phyloP scores from a whole-genome alignment of 345 rosid species.

The Iberis pinnata region DNA sequence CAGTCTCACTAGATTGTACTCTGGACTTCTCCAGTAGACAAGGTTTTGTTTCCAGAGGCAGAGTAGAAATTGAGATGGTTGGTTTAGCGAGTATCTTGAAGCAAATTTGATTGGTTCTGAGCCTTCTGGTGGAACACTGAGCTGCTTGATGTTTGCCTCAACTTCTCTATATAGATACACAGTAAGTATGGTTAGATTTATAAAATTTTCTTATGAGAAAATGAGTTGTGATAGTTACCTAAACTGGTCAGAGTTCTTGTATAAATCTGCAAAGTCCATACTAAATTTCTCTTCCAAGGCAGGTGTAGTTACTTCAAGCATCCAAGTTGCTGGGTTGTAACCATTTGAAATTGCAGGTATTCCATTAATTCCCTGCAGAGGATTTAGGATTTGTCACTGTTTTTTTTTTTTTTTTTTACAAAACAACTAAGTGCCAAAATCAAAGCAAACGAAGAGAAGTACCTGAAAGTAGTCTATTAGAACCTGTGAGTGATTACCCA shows the following conservation, averaged over 20 bases:
- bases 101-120: constrained; percentile 53
- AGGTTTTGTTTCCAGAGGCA: constrained; percentile 83
- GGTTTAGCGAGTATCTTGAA: constrained; percentile 48
- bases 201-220: not conserved
- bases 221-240: constrained; percentile 37
- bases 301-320: constrained; percentile 82
- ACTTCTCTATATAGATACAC: constrained; percentile 46
- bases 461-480: constrained; percentile 88
- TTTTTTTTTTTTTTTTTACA: not conserved
- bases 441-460: constrained; percentile 1
- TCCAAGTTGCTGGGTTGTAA: constrained; percentile 96
- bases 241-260: constrained; percentile 46
- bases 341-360: constrained; percentile 53
- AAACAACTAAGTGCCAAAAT: not conserved
- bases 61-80: constrained; percentile 45
- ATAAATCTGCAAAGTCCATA: constrained; percentile 68
- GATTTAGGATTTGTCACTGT: not conserved
- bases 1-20: constrained; percentile 64
- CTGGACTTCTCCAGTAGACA: constrained; percentile 94
- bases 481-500: constrained; percentile 57
- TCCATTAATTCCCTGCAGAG: constrained; percentile 49
- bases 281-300: constrained; percentile 52
- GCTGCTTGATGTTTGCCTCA: constrained; percentile 46
- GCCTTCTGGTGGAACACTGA: constrained; percentile 58
- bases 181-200: not conserved